Evolutionary conservation across 768 basidiomycete genomes (phyloP), one percentile per base, ranked within the genome.

Genomic region (Amanita inopinata): DNA sequence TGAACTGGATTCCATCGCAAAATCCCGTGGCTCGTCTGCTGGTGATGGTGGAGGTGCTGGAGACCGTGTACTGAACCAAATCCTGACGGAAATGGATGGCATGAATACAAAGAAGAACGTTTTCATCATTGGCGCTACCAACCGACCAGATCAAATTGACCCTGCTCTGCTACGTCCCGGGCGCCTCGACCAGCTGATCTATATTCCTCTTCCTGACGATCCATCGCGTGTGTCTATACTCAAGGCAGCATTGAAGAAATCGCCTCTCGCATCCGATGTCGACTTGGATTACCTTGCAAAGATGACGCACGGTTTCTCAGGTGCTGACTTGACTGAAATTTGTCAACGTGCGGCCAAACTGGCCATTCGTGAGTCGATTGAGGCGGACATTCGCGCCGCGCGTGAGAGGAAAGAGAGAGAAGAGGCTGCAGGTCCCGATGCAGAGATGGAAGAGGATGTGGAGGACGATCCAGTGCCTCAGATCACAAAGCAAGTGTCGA

Each of bases 311-410:
- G 96, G 96, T 9, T 99, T 84, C 80, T 98, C 94, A 56, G 96
- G 96, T 80, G 96, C 96, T 44, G 96, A 99, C 78, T 69, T 98
- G 52, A 94, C 94, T n/a, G 96, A 98, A 62, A 94, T 99, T 55
- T 98, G 94, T 61, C 94, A 98, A 64, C 80, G 96, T 38, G 83
- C 96, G 3, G 93, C 93, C 43, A 99, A 99, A 69, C 71, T 97
- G 42, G 94, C 94, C 1, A 99, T 99, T 56, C 78, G 94, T 19
- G 89, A 86, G 62, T 85, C 82, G 45, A 99, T 99, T 53, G 93
- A 98, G 54, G 64, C 87, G 5, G 96, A 99, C 63, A 85, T 99
- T 55, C 68, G 80, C 51, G 64, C 54, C 45, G 74, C 80, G 28
- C 71, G 93, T 44, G 94, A 89, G 58, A 82, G 76, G 69, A 75